phyloP scores from a whole-genome alignment of 2,329 filamentous ascomycete genomes.

The Cladosporium sp. region DNA sequence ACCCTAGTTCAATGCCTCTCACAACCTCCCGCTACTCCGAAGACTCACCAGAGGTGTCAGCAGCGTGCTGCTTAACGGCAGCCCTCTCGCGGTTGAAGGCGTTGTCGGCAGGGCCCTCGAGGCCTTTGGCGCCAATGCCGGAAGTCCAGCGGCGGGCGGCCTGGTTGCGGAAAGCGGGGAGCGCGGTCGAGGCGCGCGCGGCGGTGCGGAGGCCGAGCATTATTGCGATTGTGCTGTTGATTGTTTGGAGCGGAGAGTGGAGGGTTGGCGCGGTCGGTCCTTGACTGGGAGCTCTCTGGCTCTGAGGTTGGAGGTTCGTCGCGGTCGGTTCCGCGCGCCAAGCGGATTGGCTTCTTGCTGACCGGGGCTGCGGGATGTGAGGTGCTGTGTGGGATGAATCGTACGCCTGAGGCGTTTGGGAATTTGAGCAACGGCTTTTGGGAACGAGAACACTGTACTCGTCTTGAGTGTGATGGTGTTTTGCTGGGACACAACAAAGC shows the following conservation, averaged over 20 bases:
- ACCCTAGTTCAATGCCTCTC: not conserved
- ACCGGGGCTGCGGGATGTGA: too few species aligned
- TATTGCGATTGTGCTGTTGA: constrained; percentile 1
- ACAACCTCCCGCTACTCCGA: not conserved
- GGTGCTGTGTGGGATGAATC: too few species aligned
- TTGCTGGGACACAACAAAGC: too few species aligned
- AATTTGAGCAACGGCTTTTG: too few species aligned
- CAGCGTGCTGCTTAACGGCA: constrained; percentile 86
- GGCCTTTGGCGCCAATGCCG: constrained; percentile 18
- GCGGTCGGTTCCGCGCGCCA: not conserved
- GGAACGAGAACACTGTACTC: too few species aligned
- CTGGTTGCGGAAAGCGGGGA: constrained; percentile 10
- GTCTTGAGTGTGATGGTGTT: too few species aligned
- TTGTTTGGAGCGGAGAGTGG: constrained; percentile 6
- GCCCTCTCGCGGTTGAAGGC: constrained; percentile 87
- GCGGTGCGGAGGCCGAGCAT: constrained; percentile 12
- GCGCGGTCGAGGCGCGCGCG: constrained; percentile 6
- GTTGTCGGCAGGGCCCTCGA: constrained; percentile 67
- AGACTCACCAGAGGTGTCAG: constrained; percentile 69
- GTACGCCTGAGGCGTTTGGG: too few species aligned
- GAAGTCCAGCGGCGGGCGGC: constrained; percentile 8
- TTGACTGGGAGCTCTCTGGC: not conserved
- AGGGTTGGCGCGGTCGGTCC: not conserved
- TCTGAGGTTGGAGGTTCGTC: not conserved
- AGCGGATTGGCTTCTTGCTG: not conserved